These are phyloP conservation scores for Ephemerocybe angulata DNA, from an alignment of 768 basidiomycete genomes.

Conservation along the genomic window DNA sequence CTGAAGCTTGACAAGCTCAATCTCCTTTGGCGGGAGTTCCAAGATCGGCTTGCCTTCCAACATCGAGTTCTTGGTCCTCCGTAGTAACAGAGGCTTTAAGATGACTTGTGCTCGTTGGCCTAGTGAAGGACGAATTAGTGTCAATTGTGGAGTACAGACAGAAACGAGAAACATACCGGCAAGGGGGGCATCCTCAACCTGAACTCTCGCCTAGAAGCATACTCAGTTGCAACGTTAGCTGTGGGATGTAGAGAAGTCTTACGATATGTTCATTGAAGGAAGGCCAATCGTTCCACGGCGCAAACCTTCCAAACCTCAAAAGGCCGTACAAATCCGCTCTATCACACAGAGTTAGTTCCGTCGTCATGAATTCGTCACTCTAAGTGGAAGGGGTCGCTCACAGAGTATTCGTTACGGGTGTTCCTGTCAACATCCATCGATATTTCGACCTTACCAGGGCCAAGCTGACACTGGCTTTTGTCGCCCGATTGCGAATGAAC, in stretches of 20 bases:
- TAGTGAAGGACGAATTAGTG: conserved; percentile 9
- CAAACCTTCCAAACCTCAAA: conserved; percentile 63
- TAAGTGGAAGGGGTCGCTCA: conserved; percentile 32
- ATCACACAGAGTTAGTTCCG: not conserved
- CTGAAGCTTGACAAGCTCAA: conserved; percentile 55
- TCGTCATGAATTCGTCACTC: no score
- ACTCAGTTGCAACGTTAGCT: not conserved
- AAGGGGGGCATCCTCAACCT: conserved; percentile 53
- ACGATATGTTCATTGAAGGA: conserved; percentile 60
- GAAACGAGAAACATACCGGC: conserved; percentile 43
- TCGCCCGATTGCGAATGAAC: conserved; percentile 66
- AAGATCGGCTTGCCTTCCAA: conserved; percentile 69
- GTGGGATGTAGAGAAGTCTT: conserved; percentile 13
- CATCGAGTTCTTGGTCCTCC: conserved; percentile 66
- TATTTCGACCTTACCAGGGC: conserved; percentile 61
- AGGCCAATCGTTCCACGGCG: conserved; percentile 72
- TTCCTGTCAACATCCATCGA: conserved; percentile 78
- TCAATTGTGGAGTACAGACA: not conserved
- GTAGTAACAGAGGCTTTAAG: conserved; percentile 61
- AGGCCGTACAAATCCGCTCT: conserved; percentile 71
- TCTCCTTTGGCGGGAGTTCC: conserved; percentile 55
- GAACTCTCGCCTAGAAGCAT: conserved; percentile 42
- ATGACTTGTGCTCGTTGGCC: conserved; percentile 65
- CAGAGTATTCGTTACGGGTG: conserved; percentile 71
- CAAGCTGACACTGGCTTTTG: conserved; percentile 55